Evolutionary conservation across 2,329 filamentous ascomycete genomes (phyloP).

Genomic region (Colletotrichum lupini): DNA sequence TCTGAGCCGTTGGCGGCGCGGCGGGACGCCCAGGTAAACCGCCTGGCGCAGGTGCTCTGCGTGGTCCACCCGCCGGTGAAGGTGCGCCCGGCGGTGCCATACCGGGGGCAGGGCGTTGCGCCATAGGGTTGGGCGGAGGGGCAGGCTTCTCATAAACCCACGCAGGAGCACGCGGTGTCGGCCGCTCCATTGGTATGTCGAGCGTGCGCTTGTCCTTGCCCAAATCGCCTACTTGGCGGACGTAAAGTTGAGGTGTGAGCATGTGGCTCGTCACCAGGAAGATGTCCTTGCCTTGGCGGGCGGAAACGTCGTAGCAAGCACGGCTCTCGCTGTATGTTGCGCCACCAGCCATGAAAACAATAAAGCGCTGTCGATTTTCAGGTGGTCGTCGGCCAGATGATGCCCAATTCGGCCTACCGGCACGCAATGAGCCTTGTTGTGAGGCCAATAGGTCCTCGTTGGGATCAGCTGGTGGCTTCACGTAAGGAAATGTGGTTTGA

Average conservation of each 20-base stretch:
- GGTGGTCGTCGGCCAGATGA: slow-evolving; percentile 77
- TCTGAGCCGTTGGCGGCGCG: slow-evolving; percentile 63
- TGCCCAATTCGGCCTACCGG: slow-evolving; percentile 95
- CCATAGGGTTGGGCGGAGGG: slow-evolving; percentile 56
- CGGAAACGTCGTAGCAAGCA: slow-evolving; percentile 87
- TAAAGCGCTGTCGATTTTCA: slow-evolving; percentile 89
- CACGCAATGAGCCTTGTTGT: slow-evolving; percentile 81
- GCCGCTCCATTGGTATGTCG: slow-evolving; percentile 83
- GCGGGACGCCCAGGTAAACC: slow-evolving; percentile 51
- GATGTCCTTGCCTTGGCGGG: slow-evolving; percentile 80
- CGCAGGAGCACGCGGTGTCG: slow-evolving; percentile 83
- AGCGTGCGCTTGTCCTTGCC: slow-evolving; percentile 79
- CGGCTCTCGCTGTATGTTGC: slow-evolving; percentile 93
- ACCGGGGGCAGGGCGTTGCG: slow-evolving; percentile 43
- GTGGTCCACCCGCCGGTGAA: slow-evolving; percentile 36
- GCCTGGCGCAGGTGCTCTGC: slow-evolving; percentile 38
- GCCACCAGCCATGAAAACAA: slow-evolving; percentile 95
- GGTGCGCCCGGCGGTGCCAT: slow-evolving; percentile 38
- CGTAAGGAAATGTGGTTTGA: slow-evolving; percentile 75
- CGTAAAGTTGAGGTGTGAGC: slow-evolving; percentile 84
- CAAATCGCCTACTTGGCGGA: slow-evolving; percentile 85
- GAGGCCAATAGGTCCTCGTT: slow-evolving; percentile 67
- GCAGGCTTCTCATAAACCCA: slow-evolving; percentile 84
- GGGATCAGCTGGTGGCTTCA: slow-evolving; percentile 74
- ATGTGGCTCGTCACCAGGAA: slow-evolving; percentile 93